Evolutionary conservation across 2,329 filamentous ascomycete species (phyloP), one percentile per base, ranked within the genome.

Genomic region (Colletotrichum kahawae): DNA sequence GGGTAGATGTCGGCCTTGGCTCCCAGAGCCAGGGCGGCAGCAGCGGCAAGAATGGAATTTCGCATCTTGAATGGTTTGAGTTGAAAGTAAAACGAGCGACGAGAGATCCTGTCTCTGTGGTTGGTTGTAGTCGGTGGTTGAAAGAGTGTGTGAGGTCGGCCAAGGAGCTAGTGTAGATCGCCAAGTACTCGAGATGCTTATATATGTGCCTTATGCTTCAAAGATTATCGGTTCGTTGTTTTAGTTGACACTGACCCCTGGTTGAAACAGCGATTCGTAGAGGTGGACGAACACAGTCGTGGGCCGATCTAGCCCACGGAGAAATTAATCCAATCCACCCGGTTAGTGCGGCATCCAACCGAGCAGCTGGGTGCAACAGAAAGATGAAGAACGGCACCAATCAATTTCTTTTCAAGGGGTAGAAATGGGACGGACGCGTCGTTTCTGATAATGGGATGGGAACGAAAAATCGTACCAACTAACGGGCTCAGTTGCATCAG

Each of bases 1-100:
- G 51, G 62, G 54, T 71, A 60, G 36, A 67, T 60, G 36, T 71
- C 69, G n/a, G 69, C 69, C 7, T 36, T 67, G 27, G 51, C 69
- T 67, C 69, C 54, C 51, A 71, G n/a, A 36, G 69, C 69, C 29
- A 67, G 27, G 21, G 29, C 51, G 21, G 34, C 62, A 51, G 63
- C 27, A 18, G 62, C 62, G 51, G 43, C 48, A 18, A 62, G 27
- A 24, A 67, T 48, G 4, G 51, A 71, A 38, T 71, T 71, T 24
- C 69, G 60, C 60, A 71, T 71, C 10, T 36, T 67, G 51, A 13
- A 59, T 12, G 27, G n/a, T 33, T n/a, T 34, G 34, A 7, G 36
- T 36, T n/a, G 31, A 63, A 68, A 16, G 6, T n/a, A 38, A 67
- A 72, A 43, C 29, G 70, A 72, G 31, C 12, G 56, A 38, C 36